Evolutionary conservation across 208 protist genomes (phyloP), one percentile per base, ranked within the genome.

Genomic region (Leishmania turanica): DNA sequence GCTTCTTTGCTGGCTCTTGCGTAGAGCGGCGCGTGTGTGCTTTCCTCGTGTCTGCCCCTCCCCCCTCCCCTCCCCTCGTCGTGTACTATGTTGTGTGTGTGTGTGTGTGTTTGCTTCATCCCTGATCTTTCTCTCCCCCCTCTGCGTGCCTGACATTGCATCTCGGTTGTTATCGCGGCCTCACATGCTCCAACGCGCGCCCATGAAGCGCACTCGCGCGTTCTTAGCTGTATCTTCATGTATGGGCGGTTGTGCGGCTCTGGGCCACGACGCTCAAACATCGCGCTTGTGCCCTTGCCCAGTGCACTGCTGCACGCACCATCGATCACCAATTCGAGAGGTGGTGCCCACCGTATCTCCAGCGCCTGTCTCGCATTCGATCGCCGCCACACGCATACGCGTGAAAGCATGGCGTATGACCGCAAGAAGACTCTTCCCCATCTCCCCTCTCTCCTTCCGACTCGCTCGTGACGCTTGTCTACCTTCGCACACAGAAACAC

Each of bases 91-190:
- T 11, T 62, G 56, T 21, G 11, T 60, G 54, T 60, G 54, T 27
- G 54, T 60, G 13, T 60, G 54, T n/a, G 42, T 74, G 15, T 75
- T 73, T 47, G 11, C 42, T 40, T 72, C 27, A 21, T 79, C 58
- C 42, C 37, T 79, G 37, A 70, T 70, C 34, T 27, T 56, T 51
- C 76, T 27, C 51, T 31, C 53, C 73, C 65, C 51, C 37, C 73
- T 76, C 72, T 77, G 21, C 34, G 27, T 45, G 24, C 8, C 73
- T 40, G 73, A 31, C 19, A 71, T 31, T 70, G 24, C 7, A 34
- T n/a, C 11, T 31, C 56, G 1, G 62, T 66, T 66, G 11, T 37
- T 66, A 8, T 66, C n/a, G 74, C 15, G n/a, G 53, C 24, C n/a
- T 37, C 62, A 40, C 62, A 15, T 19, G 3, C 8, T 19, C 11